phyloP scores from a whole-genome alignment of 768 basidiomycete genomes.

The Paxillus ammoniavirescens region DNA sequence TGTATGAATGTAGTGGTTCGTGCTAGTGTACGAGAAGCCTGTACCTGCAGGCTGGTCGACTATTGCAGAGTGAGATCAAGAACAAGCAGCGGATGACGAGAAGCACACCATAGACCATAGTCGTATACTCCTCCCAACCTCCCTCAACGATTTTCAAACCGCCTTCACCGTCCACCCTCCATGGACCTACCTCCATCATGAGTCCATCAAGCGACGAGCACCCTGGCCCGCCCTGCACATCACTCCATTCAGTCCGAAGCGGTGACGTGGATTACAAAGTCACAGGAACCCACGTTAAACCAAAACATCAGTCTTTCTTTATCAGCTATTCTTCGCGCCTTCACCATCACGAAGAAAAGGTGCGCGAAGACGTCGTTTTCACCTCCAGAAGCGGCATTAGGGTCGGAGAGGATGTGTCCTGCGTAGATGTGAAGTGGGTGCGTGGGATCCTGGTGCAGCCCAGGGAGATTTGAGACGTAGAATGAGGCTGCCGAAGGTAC shows the following conservation, averaged over 20 bases:
- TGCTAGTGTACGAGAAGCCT: slow-evolving; percentile 87
- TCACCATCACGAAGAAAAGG: slow-evolving; percentile 86
- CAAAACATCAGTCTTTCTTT: slow-evolving; percentile 90
- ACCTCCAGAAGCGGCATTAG: slow-evolving; percentile 47
- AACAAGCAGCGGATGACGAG: slow-evolving; percentile 7
- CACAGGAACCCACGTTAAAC: slow-evolving; percentile 75
- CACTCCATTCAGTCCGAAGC: background rate
- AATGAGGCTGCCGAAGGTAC: slow-evolving; percentile 82
- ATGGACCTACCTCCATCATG: slow-evolving; percentile 98
- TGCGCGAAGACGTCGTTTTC: slow-evolving; percentile 70
- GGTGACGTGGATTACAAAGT: background rate
- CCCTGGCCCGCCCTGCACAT: slow-evolving; percentile 83
- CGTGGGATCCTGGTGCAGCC: slow-evolving; percentile 67
- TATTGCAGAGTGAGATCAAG: slow-evolving; percentile 32
- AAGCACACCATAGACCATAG: slow-evolving; percentile 86
- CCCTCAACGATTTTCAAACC: slow-evolving; percentile 74
- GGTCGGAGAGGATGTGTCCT: slow-evolving; percentile 83
- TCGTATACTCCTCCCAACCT: slow-evolving; percentile 97
- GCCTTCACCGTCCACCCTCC: slow-evolving; percentile 72
- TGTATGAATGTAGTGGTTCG: slow-evolving; percentile 81
- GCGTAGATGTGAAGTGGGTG: slow-evolving; percentile 79
- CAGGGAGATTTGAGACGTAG: slow-evolving; percentile 76
- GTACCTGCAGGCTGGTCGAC: slow-evolving; percentile 99
- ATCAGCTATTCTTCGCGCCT: slow-evolving; percentile 86
- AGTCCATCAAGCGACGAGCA: slow-evolving; percentile 97